Percentiles rank a stretch among this genome's conserved stretches.
phyloP scores from a whole-genome alignment of 2,329 filamentous ascomycete genomes.

The Clonostachys chloroleuca region DNA sequence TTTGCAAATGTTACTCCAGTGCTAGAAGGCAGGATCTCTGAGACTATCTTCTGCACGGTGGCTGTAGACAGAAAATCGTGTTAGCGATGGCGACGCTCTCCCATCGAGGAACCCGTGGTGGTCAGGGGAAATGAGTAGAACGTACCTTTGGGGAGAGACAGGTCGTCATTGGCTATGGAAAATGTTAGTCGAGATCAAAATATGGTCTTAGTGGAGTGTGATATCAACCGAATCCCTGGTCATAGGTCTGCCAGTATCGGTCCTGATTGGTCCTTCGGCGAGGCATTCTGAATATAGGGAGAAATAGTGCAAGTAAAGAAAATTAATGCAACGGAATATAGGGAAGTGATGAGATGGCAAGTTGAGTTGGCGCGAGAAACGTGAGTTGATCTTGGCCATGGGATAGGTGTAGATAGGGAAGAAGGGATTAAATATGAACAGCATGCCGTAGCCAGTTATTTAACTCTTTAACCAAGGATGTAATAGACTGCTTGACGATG shows the following conservation, averaged over 20 bases:
- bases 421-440: too few species aligned
- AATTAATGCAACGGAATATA: too few species aligned
- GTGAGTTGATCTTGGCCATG: too few species aligned
- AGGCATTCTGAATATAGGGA: too few species aligned
- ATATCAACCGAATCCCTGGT: neutral
- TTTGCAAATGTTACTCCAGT: conserved; percentile 83
- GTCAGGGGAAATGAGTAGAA: neutral
- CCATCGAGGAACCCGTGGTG: neutral
- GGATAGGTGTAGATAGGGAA: too few species aligned
- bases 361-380: too few species aligned
- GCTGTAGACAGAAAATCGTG: conserved; percentile 29
- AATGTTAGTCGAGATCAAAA: conserved; percentile 11
- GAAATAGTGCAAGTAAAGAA: neutral
- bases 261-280: neutral
- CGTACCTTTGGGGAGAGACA: conserved; percentile 61
- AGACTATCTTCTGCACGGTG: conserved; percentile 81
- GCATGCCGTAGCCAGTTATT: too few species aligned
- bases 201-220: neutral
- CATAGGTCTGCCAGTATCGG: neutral
- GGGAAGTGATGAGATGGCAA: too few species aligned
- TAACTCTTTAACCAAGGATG: too few species aligned
- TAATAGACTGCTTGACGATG: too few species aligned
- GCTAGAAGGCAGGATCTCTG: conserved; percentile 80
- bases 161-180: conserved; percentile 53
- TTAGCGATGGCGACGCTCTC: conserved; percentile 14